Evolutionary conservation across 192 early-diverging fungal species (phyloP), one percentile per base, ranked within the genome.

Genomic region (Backusella tuberculispora): DNA sequence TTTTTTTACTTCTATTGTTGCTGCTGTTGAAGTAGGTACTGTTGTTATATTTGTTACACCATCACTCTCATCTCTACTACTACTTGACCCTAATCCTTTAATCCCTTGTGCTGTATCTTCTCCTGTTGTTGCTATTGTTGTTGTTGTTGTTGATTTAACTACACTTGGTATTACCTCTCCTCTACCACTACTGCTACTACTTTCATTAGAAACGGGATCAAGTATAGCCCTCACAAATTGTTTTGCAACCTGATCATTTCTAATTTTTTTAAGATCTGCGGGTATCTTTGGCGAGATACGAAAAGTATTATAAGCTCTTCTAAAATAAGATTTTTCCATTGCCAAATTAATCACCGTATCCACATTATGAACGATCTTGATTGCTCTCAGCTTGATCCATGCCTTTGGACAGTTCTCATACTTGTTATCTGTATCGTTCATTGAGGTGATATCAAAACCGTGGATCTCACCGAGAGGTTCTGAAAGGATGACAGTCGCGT

Each of bases 361-460:
- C 7, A 77, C 56, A 5, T 63, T 69, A 40, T 69, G 26, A 10
- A 81, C 75, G 19, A 74, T 64, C 17, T 65, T 65, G 0, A 77
- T 8, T 1, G 77, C 56, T 41, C 50, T 63, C 5, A 81, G 53
- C 40, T 81, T 81, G n/a, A 73, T 63, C 80, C 80, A 81, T 15
- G 80, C 80, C 66, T 74, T 81, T 10, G 80, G 80, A 24, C 48
- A 66, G 29, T 69, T 71, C 19, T 77, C 80, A 37, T 75, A 68
- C 50, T 63, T 17, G 38, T 40, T 24, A 14, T 29, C 48, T 6
- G 65, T 43, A 10, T 64, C 66, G 0, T 60, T 60, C 43, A 67
- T 48, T 3, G 37, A 38, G 15, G 73, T 41, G 3, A 63, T 48
- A 47, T 74, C 72, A 69, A 79, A 69, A 0, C 60, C 48, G 15